A percentile compares a stretch with the other conserved stretches of the same genome.
Evolutionary conservation across 2,329 filamentous ascomycete genomes (phyloP).

Genomic region (Ambrosiella beaveri): DNA sequence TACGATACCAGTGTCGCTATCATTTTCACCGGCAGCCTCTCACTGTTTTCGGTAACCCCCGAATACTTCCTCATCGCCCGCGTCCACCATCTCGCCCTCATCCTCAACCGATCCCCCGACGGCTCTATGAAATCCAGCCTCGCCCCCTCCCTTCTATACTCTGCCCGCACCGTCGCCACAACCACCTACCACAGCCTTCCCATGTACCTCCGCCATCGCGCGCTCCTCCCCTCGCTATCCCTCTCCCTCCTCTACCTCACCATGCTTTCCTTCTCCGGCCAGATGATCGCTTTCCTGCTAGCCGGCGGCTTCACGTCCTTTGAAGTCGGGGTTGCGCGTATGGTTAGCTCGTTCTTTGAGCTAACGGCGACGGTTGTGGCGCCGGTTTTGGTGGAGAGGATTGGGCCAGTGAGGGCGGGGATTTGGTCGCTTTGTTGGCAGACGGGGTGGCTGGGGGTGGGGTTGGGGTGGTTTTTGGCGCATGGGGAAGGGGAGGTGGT

Average conservation of each 20-base stretch:
- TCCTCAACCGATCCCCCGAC: slow-evolving; percentile 9
- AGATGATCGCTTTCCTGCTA: slow-evolving; percentile 48
- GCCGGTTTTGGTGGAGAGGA: slow-evolving; percentile 34
- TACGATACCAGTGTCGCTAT: slow-evolving; percentile 32
- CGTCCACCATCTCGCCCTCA: slow-evolving; percentile 17
- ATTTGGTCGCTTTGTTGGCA: slow-evolving; percentile 58
- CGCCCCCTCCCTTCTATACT: neutral
- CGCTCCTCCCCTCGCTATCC: slow-evolving; percentile 43
- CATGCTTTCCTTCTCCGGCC: slow-evolving; percentile 39
- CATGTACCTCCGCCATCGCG: slow-evolving; percentile 35
- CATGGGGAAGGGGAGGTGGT: slow-evolving; percentile 13
- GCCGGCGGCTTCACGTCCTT: slow-evolving; percentile 32
- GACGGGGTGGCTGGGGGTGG: slow-evolving; percentile 33
- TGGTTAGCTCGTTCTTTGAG: slow-evolving; percentile 36
- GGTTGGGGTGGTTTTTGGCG: slow-evolving; percentile 25
- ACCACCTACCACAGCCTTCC: slow-evolving; percentile 14
- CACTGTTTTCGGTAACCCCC: slow-evolving; percentile 27
- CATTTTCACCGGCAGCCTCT: slow-evolving; percentile 31
- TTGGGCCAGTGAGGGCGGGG: slow-evolving; percentile 45
- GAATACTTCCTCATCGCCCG: slow-evolving; percentile 35
- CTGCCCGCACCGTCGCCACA: neutral
- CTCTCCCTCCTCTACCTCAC: slow-evolving; percentile 44
- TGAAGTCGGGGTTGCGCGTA: slow-evolving; percentile 36
- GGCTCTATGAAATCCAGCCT: neutral
- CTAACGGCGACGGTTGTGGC: slow-evolving; percentile 43